These are phyloP conservation scores for Ganoderma boninense DNA, from an alignment of 1,284 basidiomycete genomes.

Conservation along the genomic window DNA sequence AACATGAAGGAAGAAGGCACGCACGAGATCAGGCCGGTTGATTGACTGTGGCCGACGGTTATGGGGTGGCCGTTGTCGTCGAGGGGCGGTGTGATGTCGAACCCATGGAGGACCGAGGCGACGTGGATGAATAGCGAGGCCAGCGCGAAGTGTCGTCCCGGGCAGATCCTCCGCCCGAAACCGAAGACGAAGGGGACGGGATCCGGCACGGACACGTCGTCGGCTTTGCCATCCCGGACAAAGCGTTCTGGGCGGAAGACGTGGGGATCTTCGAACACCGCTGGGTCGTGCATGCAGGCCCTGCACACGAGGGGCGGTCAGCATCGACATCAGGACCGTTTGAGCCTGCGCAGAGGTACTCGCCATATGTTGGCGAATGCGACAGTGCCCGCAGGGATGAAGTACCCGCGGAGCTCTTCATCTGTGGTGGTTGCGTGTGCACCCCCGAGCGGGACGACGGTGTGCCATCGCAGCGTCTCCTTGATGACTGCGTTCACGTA, in stretches of 20 bases:
- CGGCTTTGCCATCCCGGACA: not conserved
- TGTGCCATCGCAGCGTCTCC: constrained; percentile 7
- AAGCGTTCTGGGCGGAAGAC: constrained; percentile 12
- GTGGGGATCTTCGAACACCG: not conserved
- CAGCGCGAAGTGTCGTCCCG: constrained; percentile 47
- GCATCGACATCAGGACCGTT: no score
- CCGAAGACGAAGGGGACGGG: constrained; percentile 1
- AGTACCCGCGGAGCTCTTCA: constrained; percentile 30
- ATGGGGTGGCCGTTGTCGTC: not conserved
- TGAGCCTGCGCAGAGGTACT: constrained; percentile 15
- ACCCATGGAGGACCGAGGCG: constrained; percentile 12
- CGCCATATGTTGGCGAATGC: constrained; percentile 33
- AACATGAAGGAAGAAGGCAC: not conserved
- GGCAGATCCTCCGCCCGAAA: constrained; percentile 6
- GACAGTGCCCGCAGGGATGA: constrained; percentile 23
- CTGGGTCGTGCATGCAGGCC: constrained; percentile 12
- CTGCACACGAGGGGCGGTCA: not conserved
- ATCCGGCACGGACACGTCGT: not conserved
- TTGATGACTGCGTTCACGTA: constrained; percentile 31
- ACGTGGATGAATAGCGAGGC: constrained; percentile 11
- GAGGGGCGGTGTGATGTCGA: constrained; percentile 12
- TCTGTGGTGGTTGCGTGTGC: constrained; percentile 12
- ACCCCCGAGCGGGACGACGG: not conserved
- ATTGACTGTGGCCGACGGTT: not conserved
- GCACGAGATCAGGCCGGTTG: constrained; percentile 6